A percentile compares a stretch with the other conserved stretches of the same genome.
phyloP scores from a whole-genome alignment of 2,329 filamentous ascomycete genomes.

The Bipolaris sorokiniana region DNA sequence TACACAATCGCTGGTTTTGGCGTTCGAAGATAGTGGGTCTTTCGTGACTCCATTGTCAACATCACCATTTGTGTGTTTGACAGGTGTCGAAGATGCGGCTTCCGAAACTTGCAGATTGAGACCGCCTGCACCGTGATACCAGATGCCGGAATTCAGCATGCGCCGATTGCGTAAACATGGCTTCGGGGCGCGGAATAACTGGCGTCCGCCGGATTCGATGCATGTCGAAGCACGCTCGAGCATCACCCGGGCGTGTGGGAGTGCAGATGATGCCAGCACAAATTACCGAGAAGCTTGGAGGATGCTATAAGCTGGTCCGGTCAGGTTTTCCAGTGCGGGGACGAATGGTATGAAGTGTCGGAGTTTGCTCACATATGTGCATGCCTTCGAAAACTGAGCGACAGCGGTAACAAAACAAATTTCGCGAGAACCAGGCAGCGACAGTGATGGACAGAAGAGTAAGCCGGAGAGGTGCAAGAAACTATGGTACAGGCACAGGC shows the following conservation, averaged over 20 bases:
- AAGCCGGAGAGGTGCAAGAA: not conserved
- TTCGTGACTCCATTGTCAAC: constrained; percentile 13
- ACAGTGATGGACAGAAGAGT: not conserved
- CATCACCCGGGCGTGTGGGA: constrained; percentile 52
- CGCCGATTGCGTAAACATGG: constrained; percentile 53
- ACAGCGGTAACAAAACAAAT: constrained; percentile 13
- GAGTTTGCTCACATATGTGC: constrained; percentile 22
- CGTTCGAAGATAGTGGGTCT: constrained; percentile 6
- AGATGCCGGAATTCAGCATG: constrained; percentile 61
- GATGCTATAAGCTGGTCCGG: constrained; percentile 11
- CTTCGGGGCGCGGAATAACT: constrained; percentile 54
- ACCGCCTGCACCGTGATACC: constrained; percentile 61
- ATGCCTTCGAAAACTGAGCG: constrained; percentile 25
- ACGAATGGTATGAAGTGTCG: constrained; percentile 1
- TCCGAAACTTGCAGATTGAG: constrained; percentile 49
- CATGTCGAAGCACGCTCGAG: constrained; percentile 66
- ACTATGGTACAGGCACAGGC: constrained; percentile 12
- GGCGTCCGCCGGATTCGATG: constrained; percentile 62
- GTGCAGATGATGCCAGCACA: constrained; percentile 28
- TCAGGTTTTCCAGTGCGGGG: constrained; percentile 2
- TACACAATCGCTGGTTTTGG: constrained; percentile 14
- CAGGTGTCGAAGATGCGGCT: constrained; percentile 19
- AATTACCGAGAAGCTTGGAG: constrained; percentile 27
- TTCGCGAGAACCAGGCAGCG: not conserved
- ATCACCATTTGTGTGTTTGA: constrained; percentile 20